Evolutionary conservation across 106 monocot species (phyloP), one percentile per base, ranked within the genome.

Genomic region (Acorus calamus): DNA sequence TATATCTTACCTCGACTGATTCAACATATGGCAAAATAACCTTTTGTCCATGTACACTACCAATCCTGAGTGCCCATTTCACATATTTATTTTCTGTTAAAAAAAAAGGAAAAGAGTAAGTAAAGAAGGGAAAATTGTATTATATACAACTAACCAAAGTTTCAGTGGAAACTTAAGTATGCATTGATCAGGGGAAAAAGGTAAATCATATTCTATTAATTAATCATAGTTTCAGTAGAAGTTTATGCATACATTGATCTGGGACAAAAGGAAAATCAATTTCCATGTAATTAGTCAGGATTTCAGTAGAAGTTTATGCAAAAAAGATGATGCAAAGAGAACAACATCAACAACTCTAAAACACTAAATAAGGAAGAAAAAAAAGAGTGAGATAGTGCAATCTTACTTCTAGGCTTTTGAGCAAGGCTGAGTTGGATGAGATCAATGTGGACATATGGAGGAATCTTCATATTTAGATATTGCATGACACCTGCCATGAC

Each of bases 361-460:
- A 28, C 28, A 28, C 28, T 28, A 28, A 28, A 28, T 1, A 28
- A 1, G 28, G 43, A 28, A 28, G 47, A 42, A 7, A 59, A 59
- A 46, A 46, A 61, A 4, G 51, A 7, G 61, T 61, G 47, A 61
- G 4, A 65, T 50, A 64, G 52, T 3, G 46, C 8, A 11, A 53
- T 44, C 87, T 77, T 78, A 96, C 96, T 91, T 81, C 69, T 91
- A 48, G 75, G 49, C 6, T 82, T 62, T 71, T 98, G 83, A 52
- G 62, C 70, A 66, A 98, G 76, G 71, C 42, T 75, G 42, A 92
- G 64, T 59, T 85, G 82, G 60, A 92, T 73, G 71, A 85, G 79
- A 73, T 98, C 96, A 85, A 92, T 79, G 46, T 88, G 84, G 46
- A 98, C 72, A 76, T 73, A 92, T 63, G 96, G 96, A 64, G 96